Evolutionary conservation across 805 yeast species (phyloP).

Genomic region (Cyberlindnera mycetangii): DNA sequence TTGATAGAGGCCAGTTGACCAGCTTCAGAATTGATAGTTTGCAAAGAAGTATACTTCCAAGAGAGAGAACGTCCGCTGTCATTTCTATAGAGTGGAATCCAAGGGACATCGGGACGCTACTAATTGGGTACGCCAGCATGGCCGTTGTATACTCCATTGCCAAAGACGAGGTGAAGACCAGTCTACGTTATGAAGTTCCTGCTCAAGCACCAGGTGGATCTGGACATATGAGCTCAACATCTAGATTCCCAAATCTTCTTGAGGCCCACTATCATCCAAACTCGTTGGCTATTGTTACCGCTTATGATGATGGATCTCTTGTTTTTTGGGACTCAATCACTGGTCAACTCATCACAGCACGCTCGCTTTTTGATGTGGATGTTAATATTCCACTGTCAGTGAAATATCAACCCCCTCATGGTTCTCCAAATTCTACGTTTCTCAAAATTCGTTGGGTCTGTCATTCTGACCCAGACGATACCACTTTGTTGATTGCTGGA

Average conservation of each 20-base stretch:
- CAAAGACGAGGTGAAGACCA: slow-evolving; percentile 52
- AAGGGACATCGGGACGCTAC: slow-evolving; percentile 74
- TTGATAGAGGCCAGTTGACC: slow-evolving; percentile 71
- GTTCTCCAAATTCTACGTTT: slow-evolving; percentile 36
- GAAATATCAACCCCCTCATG: slow-evolving; percentile 19
- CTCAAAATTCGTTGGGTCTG: slow-evolving; percentile 73
- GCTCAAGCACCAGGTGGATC: slow-evolving; percentile 75
- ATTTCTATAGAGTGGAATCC: slow-evolving; percentile 77
- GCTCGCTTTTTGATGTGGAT: slow-evolving; percentile 63
- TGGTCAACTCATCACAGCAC: slow-evolving; percentile 71
- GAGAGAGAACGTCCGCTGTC: slow-evolving; percentile 61
- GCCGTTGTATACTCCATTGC: slow-evolving; percentile 70
- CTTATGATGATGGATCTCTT: slow-evolving; percentile 78
- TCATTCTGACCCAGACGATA: slow-evolving; percentile 73
- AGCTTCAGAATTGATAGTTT: slow-evolving; percentile 66
- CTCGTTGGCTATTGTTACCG: slow-evolving; percentile 78
- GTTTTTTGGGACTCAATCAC: slow-evolving; percentile 91
- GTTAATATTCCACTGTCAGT: slow-evolving; percentile 49
- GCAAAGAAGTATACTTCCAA: slow-evolving; percentile 58
- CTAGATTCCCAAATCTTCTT: slow-evolving; percentile 39
- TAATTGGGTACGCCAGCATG: slow-evolving; percentile 68
- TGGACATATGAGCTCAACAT: slow-evolving; percentile 28
- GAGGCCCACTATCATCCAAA: slow-evolving; percentile 87
- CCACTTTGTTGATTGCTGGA: slow-evolving; percentile 69
- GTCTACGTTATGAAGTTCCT: slow-evolving; percentile 59